phyloP scores from a whole-genome alignment of 2,329 filamentous ascomycete species.

The Nannizzia gypsea region DNA sequence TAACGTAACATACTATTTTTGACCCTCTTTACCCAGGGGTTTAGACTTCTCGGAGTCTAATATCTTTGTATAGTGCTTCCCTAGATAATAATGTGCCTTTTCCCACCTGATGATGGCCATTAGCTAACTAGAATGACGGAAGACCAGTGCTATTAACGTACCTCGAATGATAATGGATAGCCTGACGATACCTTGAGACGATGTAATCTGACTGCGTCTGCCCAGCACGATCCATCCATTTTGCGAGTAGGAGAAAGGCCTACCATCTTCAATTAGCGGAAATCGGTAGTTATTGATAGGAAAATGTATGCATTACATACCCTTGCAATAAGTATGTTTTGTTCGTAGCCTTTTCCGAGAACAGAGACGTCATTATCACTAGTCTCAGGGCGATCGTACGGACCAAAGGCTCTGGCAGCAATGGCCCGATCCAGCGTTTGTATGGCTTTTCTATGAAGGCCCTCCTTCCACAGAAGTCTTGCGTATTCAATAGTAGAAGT shows the following conservation, averaged over 20 bases:
- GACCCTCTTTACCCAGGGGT: conserved; percentile 62
- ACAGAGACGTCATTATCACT: conserved; percentile 24
- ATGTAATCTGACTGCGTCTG: conserved; percentile 77
- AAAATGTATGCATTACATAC: conserved; percentile 18
- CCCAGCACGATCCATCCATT: conserved; percentile 92
- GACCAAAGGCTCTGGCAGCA: conserved; percentile 60
- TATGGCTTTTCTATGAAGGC: conserved; percentile 88
- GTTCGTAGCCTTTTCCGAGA: conserved; percentile 30
- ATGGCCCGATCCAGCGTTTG: conserved; percentile 82
- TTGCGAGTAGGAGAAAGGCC: conserved; percentile 79
- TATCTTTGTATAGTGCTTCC: conserved; percentile 93
- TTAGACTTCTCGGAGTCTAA: conserved; percentile 77
- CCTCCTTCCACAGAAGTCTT: conserved; percentile 82
- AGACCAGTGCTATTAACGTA: conserved; percentile 9
- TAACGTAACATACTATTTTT: conserved; percentile 44
- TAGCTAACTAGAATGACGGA: neutral
- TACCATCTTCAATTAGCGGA: conserved; percentile 22
- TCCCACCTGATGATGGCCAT: conserved; percentile 56
- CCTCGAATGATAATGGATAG: conserved; percentile 38
- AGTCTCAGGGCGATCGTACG: conserved; percentile 28
- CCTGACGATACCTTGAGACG: conserved; percentile 69
- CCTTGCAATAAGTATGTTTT: conserved; percentile 40
- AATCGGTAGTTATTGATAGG: neutral
- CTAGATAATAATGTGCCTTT: conserved; percentile 93
- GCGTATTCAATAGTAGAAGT: conserved; percentile 91